phyloP scores from a whole-genome alignment of 2,329 filamentous ascomycete species.

The Pleurostoma richardsiae region DNA sequence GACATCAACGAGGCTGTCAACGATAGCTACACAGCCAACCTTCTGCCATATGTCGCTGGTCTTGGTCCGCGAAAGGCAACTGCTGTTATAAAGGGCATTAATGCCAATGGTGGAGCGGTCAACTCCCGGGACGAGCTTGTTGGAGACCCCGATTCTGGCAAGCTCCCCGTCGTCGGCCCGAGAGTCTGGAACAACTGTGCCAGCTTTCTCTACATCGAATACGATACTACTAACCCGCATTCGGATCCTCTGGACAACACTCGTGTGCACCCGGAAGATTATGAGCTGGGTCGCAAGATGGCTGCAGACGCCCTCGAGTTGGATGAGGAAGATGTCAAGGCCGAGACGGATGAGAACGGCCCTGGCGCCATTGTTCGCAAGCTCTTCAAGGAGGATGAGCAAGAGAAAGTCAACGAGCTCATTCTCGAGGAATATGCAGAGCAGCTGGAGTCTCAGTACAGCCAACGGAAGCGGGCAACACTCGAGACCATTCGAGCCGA shows the following conservation, averaged over 20 bases:
- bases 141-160: slow-evolving; percentile 76
- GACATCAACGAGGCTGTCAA: slow-evolving; percentile 88
- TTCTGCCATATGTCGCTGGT: slow-evolving; percentile 87
- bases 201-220: slow-evolving; percentile 88
- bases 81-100: slow-evolving; percentile 81
- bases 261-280: slow-evolving; percentile 95
- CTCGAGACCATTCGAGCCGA: slow-evolving; percentile 95
- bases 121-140: slow-evolving; percentile 82
- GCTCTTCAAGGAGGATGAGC: slow-evolving; percentile 89
- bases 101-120: slow-evolving; percentile 82
- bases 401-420: slow-evolving; percentile 92
- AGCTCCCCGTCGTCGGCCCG: slow-evolving; percentile 75
- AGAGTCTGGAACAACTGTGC: slow-evolving; percentile 96
- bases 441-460: slow-evolving; percentile 88
- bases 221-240: slow-evolving; percentile 72
- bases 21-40: slow-evolving; percentile 76
- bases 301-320: slow-evolving; percentile 93
- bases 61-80: slow-evolving; percentile 89
- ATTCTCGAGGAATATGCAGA: slow-evolving; percentile 96
- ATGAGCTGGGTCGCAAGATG: slow-evolving; percentile 97
- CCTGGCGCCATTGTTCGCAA: slow-evolving; percentile 87
- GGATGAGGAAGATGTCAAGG: slow-evolving; percentile 96
- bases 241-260: slow-evolving; percentile 96
- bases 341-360: slow-evolving; percentile 85
- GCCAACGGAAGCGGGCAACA: slow-evolving; percentile 90